These are phyloP conservation scores for Halocafeteria seosinensis DNA, from an alignment of 108 stramenopile species.

Conservation along the genomic window DNA sequence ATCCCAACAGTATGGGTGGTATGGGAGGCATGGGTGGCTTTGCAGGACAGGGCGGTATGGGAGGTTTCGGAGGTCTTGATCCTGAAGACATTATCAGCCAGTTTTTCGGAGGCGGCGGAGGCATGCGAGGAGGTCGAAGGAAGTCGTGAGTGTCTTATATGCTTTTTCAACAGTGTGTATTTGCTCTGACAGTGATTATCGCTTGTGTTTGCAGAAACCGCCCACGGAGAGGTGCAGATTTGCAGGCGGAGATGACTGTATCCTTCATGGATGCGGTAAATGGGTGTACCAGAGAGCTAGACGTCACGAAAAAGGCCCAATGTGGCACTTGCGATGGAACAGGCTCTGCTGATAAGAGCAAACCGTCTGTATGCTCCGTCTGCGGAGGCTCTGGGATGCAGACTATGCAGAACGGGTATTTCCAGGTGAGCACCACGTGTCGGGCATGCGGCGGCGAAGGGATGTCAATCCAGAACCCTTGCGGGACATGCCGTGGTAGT, in stretches of 20 bases:
- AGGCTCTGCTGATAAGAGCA: conserved; percentile 7
- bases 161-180: too few species aligned
- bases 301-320: not conserved
- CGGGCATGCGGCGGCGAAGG: not conserved
- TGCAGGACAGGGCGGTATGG: too few species aligned
- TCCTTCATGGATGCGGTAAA: conserved; percentile 72
- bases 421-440: conserved; percentile 3
- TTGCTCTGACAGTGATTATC: too few species aligned
- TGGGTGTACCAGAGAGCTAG: conserved; percentile 35
- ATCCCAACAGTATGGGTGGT: too few species aligned
- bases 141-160: conserved; percentile 9
- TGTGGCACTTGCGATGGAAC: conserved; percentile 23
- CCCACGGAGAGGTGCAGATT: conserved; percentile 69
- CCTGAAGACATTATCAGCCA: conserved; percentile 63
- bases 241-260: conserved; percentile 59
- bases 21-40: too few species aligned
- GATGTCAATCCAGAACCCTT: not conserved
- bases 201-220: too few species aligned
- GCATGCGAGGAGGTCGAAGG: conserved; percentile 12
- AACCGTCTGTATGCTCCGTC: conserved; percentile 8
- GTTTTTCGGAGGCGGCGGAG: conserved; percentile 56
- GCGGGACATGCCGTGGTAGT: conserved; percentile 24
- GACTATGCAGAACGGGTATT: conserved; percentile 3
- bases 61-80: too few species aligned
- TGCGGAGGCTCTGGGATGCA: conserved; percentile 9